Conservation (phyloP, 2,329 filamentous ascomycete species). For the Helotiales sp. region DNA sequence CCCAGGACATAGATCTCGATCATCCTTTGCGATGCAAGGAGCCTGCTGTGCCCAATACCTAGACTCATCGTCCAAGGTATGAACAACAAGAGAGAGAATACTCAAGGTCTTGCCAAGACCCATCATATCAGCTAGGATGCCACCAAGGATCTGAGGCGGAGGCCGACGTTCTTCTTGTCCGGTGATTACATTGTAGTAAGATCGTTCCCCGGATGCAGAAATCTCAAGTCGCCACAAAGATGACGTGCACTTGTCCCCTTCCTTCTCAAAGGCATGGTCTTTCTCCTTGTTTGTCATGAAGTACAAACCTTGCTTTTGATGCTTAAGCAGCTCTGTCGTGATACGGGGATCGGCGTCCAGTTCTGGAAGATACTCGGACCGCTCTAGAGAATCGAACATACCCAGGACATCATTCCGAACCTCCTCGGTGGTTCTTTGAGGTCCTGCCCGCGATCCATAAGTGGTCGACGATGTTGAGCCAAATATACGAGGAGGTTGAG, state of each 20-base stretch:
- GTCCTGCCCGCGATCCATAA: slow-evolving; percentile 38
- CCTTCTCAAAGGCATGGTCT: slow-evolving; percentile 53
- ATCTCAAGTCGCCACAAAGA: slow-evolving; percentile 75
- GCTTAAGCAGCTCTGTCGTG: slow-evolving; percentile 69
- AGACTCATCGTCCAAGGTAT: slow-evolving; percentile 60
- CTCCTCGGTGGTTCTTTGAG: slow-evolving; percentile 74
- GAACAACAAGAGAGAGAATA: slow-evolving; percentile 74
- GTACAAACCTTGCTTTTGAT: slow-evolving; percentile 87
- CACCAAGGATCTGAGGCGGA: slow-evolving; percentile 68
- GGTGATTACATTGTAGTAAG: slow-evolving; percentile 85
- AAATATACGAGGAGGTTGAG: slow-evolving; percentile 26
- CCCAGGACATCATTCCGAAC: slow-evolving; percentile 80
- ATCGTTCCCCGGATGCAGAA: slow-evolving; percentile 54
- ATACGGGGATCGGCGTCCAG: slow-evolving; percentile 65
- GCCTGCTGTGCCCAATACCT: slow-evolving; percentile 56
- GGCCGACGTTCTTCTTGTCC: slow-evolving; percentile 59
- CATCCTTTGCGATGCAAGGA: slow-evolving; percentile 40
- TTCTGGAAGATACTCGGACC: slow-evolving; percentile 72
- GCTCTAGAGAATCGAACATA: slow-evolving; percentile 83
- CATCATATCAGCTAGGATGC: slow-evolving; percentile 85
- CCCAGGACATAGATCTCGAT: slow-evolving; percentile 33
- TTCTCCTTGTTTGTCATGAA: slow-evolving; percentile 84
- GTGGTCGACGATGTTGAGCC: slow-evolving; percentile 33
- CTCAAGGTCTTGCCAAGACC: slow-evolving; percentile 86
- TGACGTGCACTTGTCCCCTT: slow-evolving; percentile 60